These are phyloP conservation scores for Annona squamosa DNA, from an alignment of 164 flowering plant species.

Conservation along the genomic window DNA sequence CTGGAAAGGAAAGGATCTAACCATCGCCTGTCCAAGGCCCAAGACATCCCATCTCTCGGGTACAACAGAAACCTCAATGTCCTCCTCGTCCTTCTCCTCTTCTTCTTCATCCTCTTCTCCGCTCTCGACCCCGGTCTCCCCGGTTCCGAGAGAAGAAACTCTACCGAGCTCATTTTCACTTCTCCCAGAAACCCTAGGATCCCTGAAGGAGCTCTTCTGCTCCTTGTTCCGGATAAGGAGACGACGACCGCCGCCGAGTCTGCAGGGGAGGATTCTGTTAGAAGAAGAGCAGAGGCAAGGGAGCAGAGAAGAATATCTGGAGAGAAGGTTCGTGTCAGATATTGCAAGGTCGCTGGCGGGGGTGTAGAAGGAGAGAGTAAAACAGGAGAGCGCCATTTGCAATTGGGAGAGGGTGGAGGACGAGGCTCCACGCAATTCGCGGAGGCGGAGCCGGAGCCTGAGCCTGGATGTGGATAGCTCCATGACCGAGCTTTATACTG, in stretches of 20 bases:
- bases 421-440: background rate
- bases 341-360: background rate
- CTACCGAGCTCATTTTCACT: constrained; percentile 1
- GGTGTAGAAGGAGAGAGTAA: background rate
- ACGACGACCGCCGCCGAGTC: background rate
- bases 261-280: background rate
- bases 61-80: constrained; percentile 8
- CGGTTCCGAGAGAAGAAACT: constrained; percentile 4
- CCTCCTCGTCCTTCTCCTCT: constrained; percentile 26
- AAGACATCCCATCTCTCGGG: constrained; percentile 84
- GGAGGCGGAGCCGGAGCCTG: constrained; percentile 1
- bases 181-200: constrained; percentile 2
- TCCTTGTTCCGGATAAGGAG: background rate
- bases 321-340: background rate
- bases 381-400: background rate
- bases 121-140: constrained; percentile 5
- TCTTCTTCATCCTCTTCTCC: constrained; percentile 22
- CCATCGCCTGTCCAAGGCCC: constrained; percentile 99
- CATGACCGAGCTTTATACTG: background rate
- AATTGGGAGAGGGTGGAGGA: background rate
- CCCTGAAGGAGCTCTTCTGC: background rate
- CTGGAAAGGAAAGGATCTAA: constrained; percentile 14
- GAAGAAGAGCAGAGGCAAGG: background rate
- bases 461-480: background rate
- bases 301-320: background rate